These are phyloP conservation scores for Neoboletus magnificus DNA, from an alignment of 768 basidiomycete genomes.

Conservation along the genomic window DNA sequence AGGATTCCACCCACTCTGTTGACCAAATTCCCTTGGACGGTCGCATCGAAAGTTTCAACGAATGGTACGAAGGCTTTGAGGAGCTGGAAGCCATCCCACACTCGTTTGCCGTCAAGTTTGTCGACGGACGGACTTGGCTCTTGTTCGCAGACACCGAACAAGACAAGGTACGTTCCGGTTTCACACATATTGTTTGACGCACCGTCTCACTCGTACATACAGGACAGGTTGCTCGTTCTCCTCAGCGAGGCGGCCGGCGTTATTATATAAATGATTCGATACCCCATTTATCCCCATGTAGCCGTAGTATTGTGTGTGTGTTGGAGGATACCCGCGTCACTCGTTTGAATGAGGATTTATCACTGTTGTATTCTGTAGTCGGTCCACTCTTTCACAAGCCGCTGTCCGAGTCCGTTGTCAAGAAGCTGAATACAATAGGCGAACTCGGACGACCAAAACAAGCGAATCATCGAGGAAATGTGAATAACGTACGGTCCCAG, in stretches of 20 bases:
- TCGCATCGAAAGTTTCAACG: constrained; percentile 45
- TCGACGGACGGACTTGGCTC: constrained; percentile 48
- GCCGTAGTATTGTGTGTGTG: constrained; percentile 13
- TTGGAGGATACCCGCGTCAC: constrained; percentile 9
- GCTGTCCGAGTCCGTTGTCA: no score
- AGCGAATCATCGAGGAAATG: neutral
- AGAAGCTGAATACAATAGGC: neutral
- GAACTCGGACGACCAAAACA: neutral
- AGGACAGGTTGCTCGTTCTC: constrained; percentile 29
- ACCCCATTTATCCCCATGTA: constrained; percentile 18
- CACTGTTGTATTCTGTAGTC: neutral
- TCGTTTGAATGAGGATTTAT: constrained; percentile 2
- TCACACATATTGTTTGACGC: neutral
- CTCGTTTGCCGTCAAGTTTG: constrained; percentile 65
- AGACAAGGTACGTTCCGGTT: constrained; percentile 47
- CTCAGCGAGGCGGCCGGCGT: constrained; percentile 29
- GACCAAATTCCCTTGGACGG: constrained; percentile 46
- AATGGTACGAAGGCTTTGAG: constrained; percentile 68
- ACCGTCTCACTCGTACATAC: neutral
- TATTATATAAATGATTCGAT: constrained; percentile 21
- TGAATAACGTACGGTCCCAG: neutral
- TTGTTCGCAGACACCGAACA: constrained; percentile 61
- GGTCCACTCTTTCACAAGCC: no score
- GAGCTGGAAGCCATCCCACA: constrained; percentile 62
- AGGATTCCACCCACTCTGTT: constrained; percentile 31